Base-by-base conservation (phyloP, 768 basidiomycete genomes). In the Pleurotus giganteus region DNA sequence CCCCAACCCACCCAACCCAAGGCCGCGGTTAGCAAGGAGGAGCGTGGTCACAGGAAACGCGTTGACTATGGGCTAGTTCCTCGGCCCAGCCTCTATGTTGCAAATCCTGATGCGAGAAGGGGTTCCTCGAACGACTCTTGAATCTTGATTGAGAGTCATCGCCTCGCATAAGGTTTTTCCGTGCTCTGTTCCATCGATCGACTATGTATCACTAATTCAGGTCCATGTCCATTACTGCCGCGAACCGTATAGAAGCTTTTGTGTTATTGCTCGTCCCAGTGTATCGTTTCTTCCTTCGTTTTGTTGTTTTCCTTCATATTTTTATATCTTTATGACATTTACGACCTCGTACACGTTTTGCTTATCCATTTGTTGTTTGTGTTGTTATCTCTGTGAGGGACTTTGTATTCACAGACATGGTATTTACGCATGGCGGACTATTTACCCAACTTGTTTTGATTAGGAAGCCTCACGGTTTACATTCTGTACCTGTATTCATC, bases 51-150 rank as follows among this genome's bases (percentile, higher is more conserved):
- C 27, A 39, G 28, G 17, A 63, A 63, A 12, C 67, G 66, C 39
- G 72, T 84, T 32, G 75, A 79, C 24, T 91, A 91, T 65, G 88
- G 88, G 11, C 75, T 91, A 29, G 84, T 77, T 31, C 82, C 83
- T 21, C 77, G 80, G 57, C 69, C 80, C 17, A 81, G 82, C 58
- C 73, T 92, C 27, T 91, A 82, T 60, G 76, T 92, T 49, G 86
- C 87, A 21, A 91, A 92, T 68, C 89, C 90, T 15, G 85, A 87
- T 62, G 62, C 71, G 51, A 62, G 68, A 44, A 58, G 55, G 2
- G 57, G 41, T 28, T 58, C 61, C 42, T 65, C 64, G 29, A 56
- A 53, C 13, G 60, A 61, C 17, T 63, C 61, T 13, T 64, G 53
- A 54, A 44, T 9, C 21, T 7, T 13, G 39, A 41, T n/a, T n/a